Conservation (phyloP, 1,139 yeast genomes). For the Petasospora fabianii region DNA sequence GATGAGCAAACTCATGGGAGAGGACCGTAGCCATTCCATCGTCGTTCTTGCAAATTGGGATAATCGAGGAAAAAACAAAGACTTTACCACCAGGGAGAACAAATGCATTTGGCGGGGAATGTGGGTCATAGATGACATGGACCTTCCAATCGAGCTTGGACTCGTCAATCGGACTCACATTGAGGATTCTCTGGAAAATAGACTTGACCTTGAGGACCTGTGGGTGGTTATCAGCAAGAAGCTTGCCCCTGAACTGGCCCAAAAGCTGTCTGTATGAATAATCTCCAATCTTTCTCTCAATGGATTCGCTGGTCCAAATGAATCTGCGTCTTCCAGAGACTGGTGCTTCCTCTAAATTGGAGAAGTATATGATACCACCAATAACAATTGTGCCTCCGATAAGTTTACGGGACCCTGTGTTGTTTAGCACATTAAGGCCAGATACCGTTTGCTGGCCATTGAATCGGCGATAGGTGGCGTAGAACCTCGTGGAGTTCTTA, state of each 20-base stretch:
- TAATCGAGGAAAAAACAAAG: conserved; percentile 76
- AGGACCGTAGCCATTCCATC: conserved; percentile 93
- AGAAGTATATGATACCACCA: conserved; percentile 49
- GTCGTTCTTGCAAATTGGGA: conserved; percentile 75
- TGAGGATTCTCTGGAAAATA: conserved; percentile 64
- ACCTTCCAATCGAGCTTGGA: conserved; percentile 65
- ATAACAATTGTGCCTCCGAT: conserved; percentile 29
- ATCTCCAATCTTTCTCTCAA: conserved; percentile 68
- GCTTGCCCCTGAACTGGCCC: conserved; percentile 40
- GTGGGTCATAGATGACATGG: conserved; percentile 71
- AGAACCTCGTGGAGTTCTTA: conserved; percentile 9
- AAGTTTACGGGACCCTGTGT: conserved; percentile 27
- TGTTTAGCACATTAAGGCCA: conserved; percentile 18
- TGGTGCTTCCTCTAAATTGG: conserved; percentile 79
- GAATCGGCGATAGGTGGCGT: conserved; percentile 30
- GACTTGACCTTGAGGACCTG: conserved; percentile 49
- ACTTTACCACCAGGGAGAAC: conserved; percentile 96
- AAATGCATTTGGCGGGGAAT: conserved; percentile 86
- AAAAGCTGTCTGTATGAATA: conserved; percentile 61
- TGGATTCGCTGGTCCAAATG: conserved; percentile 65
- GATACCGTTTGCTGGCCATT: conserved; percentile 22
- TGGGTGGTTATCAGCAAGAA: conserved; percentile 55
- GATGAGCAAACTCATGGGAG: conserved; percentile 91
- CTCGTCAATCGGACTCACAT: conserved; percentile 45
- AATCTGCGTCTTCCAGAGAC: conserved; percentile 71